phyloP scores from a whole-genome alignment of 345 rosid species.

The Lagerstroemia speciosa region DNA sequence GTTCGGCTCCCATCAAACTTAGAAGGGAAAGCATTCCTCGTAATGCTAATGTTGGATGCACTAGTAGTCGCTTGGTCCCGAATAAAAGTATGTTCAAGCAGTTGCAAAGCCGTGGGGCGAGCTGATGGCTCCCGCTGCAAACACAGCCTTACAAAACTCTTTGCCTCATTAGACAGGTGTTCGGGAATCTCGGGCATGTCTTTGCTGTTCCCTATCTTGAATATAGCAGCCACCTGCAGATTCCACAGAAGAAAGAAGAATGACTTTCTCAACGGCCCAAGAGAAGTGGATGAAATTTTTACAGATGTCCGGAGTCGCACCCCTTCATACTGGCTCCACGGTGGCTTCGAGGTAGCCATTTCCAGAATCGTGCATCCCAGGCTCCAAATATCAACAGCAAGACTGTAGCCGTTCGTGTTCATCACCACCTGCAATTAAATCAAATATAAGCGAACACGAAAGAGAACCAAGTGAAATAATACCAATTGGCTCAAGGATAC shows the following conservation, averaged over 20 bases:
- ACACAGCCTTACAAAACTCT: conserved; percentile 63
- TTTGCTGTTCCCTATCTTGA: conserved; percentile 93
- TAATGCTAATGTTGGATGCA: conserved; percentile 34
- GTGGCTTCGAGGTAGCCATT: conserved; percentile 95
- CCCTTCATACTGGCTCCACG: conserved; percentile 98
- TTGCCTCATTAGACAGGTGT: conserved; percentile 80
- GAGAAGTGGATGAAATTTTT: not conserved
- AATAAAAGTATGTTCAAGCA: conserved; percentile 76
- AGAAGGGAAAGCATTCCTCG: conserved; percentile 45
- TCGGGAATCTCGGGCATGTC: conserved; percentile 90
- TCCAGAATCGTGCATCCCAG: conserved; percentile 96
- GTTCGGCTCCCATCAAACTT: conserved; percentile 62
- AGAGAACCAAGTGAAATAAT: not conserved
- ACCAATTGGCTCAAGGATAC: not conserved
- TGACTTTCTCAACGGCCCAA: not conserved
- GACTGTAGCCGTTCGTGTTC: conserved; percentile 81
- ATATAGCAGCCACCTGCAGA: conserved; percentile 91
- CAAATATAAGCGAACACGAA: not conserved
- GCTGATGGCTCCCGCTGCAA: conserved; percentile 76
- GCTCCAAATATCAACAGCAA: conserved; percentile 92
- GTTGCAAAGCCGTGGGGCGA: conserved; percentile 72
- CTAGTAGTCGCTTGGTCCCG: conserved; percentile 49
- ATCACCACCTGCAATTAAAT: conserved; percentile 60
- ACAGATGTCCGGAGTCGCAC: conserved; percentile 24
- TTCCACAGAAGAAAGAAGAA: conserved; percentile 8